Evolutionary conservation across 2,329 filamentous ascomycete genomes (phyloP).

Genomic region (Metarhizium robertsii): DNA sequence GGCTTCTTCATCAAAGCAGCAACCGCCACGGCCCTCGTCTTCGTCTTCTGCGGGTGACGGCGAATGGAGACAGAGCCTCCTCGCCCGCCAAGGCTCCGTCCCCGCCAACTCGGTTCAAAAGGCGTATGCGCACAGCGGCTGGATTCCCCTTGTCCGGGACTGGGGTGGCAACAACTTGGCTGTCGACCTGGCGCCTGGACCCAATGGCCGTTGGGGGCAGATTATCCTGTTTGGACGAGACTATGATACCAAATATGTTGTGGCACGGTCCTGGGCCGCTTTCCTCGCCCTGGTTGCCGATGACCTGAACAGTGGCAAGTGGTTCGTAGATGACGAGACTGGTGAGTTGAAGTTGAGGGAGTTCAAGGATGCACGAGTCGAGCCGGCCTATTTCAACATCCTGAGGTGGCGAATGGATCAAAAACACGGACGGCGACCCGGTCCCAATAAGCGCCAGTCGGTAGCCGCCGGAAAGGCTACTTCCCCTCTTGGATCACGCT

Average conservation of each 20-base stretch:
- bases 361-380: constrained; percentile 81
- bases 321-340: constrained; percentile 85
- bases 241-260: constrained; percentile 97
- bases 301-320: constrained; percentile 82
- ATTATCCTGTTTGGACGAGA: constrained; percentile 94
- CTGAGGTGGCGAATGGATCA: constrained; percentile 92
- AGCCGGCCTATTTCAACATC: constrained; percentile 91
- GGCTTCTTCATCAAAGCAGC: constrained; percentile 59
- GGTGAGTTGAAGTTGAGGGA: constrained; percentile 86
- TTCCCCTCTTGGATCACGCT: constrained; percentile 38
- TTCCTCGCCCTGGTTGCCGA: constrained; percentile 84
- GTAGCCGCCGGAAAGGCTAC: constrained; percentile 30
- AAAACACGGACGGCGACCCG: constrained; percentile 65
- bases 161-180: constrained; percentile 99
- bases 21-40: constrained; percentile 26
- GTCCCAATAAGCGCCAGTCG: constrained; percentile 42
- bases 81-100: constrained; percentile 77
- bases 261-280: constrained; percentile 82
- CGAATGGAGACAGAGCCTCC: constrained; percentile 74
- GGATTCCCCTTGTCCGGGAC: constrained; percentile 93
- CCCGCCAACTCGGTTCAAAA: constrained; percentile 82
- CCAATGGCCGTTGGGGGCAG: constrained; percentile 87
- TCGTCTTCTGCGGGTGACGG: constrained; percentile 41
- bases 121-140: constrained; percentile 84
- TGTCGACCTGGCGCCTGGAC: constrained; percentile 84